Percentiles rank a stretch among this genome's conserved stretches.
phyloP scores from a whole-genome alignment of 208 protist genomes.

The Trypanosoma cruzi region DNA sequence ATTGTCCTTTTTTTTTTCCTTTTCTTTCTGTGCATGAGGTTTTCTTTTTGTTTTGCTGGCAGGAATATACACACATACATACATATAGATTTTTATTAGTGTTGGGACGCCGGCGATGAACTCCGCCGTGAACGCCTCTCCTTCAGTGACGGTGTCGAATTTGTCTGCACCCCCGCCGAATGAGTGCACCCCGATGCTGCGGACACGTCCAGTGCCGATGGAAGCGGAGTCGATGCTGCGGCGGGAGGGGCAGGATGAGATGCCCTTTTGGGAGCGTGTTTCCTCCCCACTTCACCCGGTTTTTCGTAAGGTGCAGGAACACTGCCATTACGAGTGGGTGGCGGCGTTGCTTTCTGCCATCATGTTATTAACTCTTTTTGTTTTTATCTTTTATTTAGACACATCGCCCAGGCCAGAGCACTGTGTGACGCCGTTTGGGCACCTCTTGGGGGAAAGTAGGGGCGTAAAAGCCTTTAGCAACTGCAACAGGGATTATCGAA shows the following conservation, averaged over 20 bases:
- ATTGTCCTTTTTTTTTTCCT: too few species aligned
- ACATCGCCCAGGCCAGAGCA: constrained; percentile 26
- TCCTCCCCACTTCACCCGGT: constrained; percentile 44
- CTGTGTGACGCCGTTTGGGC: constrained; percentile 60
- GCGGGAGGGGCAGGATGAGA: constrained; percentile 5
- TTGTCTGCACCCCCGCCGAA: background rate
- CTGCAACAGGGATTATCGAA: constrained; percentile 48
- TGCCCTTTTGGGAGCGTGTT: constrained; percentile 41
- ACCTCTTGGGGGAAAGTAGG: constrained; percentile 49
- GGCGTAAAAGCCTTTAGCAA: constrained; percentile 74
- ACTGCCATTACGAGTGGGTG: constrained; percentile 78
- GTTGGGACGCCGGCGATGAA: background rate
- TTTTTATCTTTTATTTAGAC: constrained; percentile 50
- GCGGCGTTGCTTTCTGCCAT: constrained; percentile 48
- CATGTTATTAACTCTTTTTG: constrained; percentile 50
- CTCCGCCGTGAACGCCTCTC: background rate
- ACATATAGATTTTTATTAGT: background rate
- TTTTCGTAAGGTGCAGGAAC: constrained; percentile 38
- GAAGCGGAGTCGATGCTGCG: background rate
- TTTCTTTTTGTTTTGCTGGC: too few species aligned
- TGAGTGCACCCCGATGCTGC: constrained; percentile 13
- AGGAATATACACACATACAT: too few species aligned
- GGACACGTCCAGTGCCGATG: background rate
- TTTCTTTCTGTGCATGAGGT: too few species aligned
- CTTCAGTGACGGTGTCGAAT: background rate